These are phyloP conservation scores for Polygonum maritimum DNA, from an alignment of 148 eudicot genomes.

Conservation along the genomic window DNA sequence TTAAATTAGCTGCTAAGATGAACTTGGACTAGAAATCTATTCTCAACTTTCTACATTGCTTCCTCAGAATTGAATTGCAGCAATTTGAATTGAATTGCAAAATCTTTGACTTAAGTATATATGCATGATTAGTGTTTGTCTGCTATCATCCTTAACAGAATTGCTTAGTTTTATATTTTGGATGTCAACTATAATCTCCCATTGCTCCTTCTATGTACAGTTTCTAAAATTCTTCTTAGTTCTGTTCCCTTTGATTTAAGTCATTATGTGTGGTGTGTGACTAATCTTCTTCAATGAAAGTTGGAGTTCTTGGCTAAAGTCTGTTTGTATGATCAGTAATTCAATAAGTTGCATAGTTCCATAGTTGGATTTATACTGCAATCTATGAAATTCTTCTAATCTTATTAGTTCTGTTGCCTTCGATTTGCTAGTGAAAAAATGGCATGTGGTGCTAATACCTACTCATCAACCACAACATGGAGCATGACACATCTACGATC, in stretches of 20 bases:
- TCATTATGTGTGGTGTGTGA: too few relatives aligned
- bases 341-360: too few relatives aligned
- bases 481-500: constrained; percentile 48
- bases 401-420: background rate
- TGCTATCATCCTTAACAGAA: background rate
- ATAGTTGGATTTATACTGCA: background rate
- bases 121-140: background rate
- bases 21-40: too few relatives aligned
- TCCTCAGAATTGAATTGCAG: background rate
- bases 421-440: background rate
- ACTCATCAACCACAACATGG: constrained; percentile 41
- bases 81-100: background rate
- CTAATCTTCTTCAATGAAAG: too few relatives aligned
- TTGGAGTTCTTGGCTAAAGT: too few relatives aligned
- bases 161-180: background rate
- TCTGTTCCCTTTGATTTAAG: background rate
- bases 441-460: constrained; percentile 9
- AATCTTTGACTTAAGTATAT: background rate
- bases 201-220: background rate
- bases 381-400: background rate
- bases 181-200: background rate
- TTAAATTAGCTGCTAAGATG: background rate
- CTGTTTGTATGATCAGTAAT: too few relatives aligned
- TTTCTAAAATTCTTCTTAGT: background rate
- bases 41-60: background rate